Evolutionary conservation across 148 eudicot genomes (phyloP), one percentile per base, ranked within the genome.

Genomic region (Rhododendron kiyosumense): DNA sequence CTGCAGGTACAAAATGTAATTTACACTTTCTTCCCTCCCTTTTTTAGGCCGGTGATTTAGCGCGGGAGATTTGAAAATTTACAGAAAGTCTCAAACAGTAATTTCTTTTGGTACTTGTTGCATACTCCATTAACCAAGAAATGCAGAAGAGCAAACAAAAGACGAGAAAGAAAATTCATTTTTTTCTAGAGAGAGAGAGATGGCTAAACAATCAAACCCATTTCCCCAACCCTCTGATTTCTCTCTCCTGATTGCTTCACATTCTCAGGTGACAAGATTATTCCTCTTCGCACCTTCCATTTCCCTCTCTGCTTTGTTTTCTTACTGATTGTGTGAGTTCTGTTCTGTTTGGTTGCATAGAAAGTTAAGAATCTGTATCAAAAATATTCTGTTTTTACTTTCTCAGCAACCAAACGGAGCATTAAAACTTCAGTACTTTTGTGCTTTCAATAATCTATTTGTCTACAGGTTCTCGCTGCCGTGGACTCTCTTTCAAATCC

Each of bases 61-160:
- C 85, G 79, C 85, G 85, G 46, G 85, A 49, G 63, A 73, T 73
- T 73, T 32, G 22, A 73, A 73, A 71, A 32, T 22, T 84, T 28
- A 20, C 9, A 34, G 1, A 48, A 28, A 73, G 3, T 28, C 17
- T 69, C 85, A 15, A 52, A 52, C 57, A 13, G 57, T 7, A 34
- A 7, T 1, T 34, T 34, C 1, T 2, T 59, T 15, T 38, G 22
- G 18, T 24, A 30, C 38, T 28, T 12, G 34, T 52, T 36, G 36
- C 36, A 34, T 45, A 0, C 0, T 59, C 1, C 41, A 1, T 7
- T 59, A 32, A 4, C 73, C 8, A 17, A 6, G 17, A 22, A 59
- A 81, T 2, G 26, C 30, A 10, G 30, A 11, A 24, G 12, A 46
- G 65, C 30, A 11, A 28, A 36, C n/a, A 63, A 43, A 69, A 9